Evolutionary conservation across 192 early-diverging fungal species (phyloP), one percentile per base, ranked within the genome.

Genomic region (Dimargaris verticillata): DNA sequence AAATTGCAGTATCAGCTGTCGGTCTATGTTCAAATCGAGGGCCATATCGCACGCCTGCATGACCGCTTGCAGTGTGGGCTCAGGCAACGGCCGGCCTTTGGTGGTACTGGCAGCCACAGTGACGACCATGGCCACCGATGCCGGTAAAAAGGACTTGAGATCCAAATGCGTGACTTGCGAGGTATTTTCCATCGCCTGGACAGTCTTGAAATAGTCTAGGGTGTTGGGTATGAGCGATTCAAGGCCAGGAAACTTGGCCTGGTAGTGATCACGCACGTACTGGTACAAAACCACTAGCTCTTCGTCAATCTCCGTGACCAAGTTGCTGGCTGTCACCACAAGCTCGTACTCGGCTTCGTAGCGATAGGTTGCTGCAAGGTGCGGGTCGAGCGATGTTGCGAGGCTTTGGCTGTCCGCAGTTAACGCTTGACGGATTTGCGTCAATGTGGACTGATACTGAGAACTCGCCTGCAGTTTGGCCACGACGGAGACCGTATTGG

Each of bases 181-280:
- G 53, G 87, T 77, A 53, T 84, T 83, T 20, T 81, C 92, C 62
- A 94, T 92, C 4, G 78, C 70, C 65, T 79, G 85, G 13, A 96
- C 89, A 0, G 88, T 81, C 11, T 85, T 75, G 20, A 90, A 86
- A 75, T 94, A 99, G 61, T 93, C 92, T 9, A 89, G 65, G 0
- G 95, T 83, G 60, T 87, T 87, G 2, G 77, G 82, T 10, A 99
- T 82, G n/a, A 99, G 74, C 15, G 82, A 79, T 70, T 93, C 92
- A 7, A 99, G 77, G 66, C 95, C 95, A 0, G 93, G 91, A 63
- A 99, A 96, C 38, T 83, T 81, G 48, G 77, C 66, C 29, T 81
- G 84, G 71, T 94, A 99, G 59, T 89, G 87, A 69, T 99, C 93
- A n/a, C 83, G 59, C 53, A 94, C 83, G 67, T 82, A 92, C 85